Conservation (phyloP, 139 green algal genomes). For the Chlamydomonas incerta region DNA sequence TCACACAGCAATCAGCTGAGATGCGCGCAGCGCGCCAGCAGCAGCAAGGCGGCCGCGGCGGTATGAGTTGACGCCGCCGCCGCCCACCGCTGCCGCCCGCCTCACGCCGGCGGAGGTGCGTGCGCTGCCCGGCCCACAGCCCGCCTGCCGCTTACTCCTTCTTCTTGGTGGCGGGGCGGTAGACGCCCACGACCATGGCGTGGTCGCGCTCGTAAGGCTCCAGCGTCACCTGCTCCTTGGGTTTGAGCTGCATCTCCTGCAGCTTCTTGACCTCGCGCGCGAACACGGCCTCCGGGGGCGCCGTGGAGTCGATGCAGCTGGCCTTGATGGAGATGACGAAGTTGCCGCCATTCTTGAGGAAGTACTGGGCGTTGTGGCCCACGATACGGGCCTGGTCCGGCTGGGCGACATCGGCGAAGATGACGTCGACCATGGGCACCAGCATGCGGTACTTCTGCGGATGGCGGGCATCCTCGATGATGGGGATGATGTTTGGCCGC, state of each 20-base stretch:
- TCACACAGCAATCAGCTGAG: no score
- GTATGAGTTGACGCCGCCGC: no score
- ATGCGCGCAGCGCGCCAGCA: no score
- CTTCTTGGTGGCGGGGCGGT: slow-evolving; percentile 71
- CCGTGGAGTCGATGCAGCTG: slow-evolving; percentile 99
- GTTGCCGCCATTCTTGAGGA: slow-evolving; percentile 97
- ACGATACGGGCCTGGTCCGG: slow-evolving; percentile 97
- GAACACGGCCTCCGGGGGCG: slow-evolving; percentile 92
- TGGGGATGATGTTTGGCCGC: slow-evolving; percentile 99
- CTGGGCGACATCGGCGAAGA: slow-evolving; percentile 99
- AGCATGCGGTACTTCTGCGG: slow-evolving; percentile 99
- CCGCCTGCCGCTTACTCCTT: slow-evolving; percentile 34
- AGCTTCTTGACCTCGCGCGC: slow-evolving; percentile 99
- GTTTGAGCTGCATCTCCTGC: slow-evolving; percentile 97
- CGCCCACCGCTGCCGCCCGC: no score
- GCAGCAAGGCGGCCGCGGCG: no score
- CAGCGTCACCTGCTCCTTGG: slow-evolving; percentile 97
- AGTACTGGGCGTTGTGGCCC: slow-evolving; percentile 97
- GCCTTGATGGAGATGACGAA: slow-evolving; percentile 99
- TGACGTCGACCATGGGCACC: slow-evolving; percentile 99
- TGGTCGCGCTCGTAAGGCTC: slow-evolving; percentile 99
- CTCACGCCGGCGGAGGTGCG: no score
- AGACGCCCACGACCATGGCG: slow-evolving; percentile 94
- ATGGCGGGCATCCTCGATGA: slow-evolving; percentile 99
- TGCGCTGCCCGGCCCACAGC: no score